Evolutionary conservation across 2,329 filamentous ascomycete species (phyloP).

Genomic region (Mycocentrospora acerina): DNA sequence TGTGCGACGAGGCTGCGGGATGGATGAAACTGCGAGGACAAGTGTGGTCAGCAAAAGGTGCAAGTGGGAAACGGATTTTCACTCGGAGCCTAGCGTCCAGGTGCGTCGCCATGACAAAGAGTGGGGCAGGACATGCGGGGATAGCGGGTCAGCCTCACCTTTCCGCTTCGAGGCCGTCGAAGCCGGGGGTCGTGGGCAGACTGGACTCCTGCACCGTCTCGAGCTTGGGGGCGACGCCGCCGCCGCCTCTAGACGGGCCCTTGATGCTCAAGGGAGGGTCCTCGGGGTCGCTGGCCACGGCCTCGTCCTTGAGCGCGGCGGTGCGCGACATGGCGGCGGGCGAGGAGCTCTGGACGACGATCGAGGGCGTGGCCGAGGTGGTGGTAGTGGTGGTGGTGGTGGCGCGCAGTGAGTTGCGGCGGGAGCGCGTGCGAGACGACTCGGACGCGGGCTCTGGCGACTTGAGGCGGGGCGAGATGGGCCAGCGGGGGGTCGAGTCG

Average conservation of each 20-base stretch:
- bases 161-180: conserved; percentile 39
- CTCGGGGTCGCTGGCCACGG: conserved; percentile 36
- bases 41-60: conserved; percentile 24
- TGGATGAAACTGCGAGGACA: conserved; percentile 14
- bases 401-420: conserved; percentile 47
- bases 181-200: conserved; percentile 66
- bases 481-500: conserved; percentile 66
- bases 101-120: conserved; percentile 31
- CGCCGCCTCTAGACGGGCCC: conserved; percentile 55
- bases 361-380: conserved; percentile 43
- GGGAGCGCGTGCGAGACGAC: conserved; percentile 39
- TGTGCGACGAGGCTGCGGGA: conserved; percentile 21
- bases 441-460: conserved; percentile 67
- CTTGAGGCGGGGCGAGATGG: conserved; percentile 73
- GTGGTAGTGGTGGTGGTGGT: conserved; percentile 37
- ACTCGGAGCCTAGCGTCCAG: conserved; percentile 15
- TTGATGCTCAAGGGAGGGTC: conserved; percentile 44
- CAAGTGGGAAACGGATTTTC: conserved; percentile 15
- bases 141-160: conserved; percentile 34
- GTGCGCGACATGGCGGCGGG: conserved; percentile 41
- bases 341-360: conserved; percentile 49
- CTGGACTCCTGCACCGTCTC: conserved; percentile 93
- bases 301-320: conserved; percentile 28
- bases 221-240: conserved; percentile 61
- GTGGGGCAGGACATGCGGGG: conserved; percentile 33